Base-by-base conservation (phyloP, 352 stramenopile genomes). In the Thraustochytrium sp. region DNA sequence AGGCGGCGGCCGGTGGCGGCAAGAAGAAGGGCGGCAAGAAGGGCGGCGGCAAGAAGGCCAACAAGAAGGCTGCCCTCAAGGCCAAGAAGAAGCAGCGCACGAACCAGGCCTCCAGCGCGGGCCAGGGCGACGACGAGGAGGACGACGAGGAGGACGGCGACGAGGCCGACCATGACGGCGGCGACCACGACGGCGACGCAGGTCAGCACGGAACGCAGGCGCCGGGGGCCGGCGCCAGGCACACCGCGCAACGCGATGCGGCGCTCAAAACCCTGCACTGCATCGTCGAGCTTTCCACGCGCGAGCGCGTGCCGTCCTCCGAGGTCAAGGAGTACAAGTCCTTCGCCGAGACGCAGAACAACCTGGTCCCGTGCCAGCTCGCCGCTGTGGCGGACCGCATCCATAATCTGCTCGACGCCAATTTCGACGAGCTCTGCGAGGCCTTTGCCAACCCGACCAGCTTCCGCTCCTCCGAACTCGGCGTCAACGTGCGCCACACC, bases 301-400 rank as follows among this genome's bases (percentile, higher is more conserved):
- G 76, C 29, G 40, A 80, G 0, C 8, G 46, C n/a, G 44, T 80
- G 18, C 42, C 68, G 18, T 36, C 31, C 9, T 55, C 68, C 1
- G 68, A 80, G 34, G 34, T 53, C 8, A 46, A 38, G 9, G 68
- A 80, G 68, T 80, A 80, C 46, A 61, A 42, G n/a, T 65, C 68
- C 18, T 80, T 80, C 31, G 68, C 68, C n/a, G 68, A 80, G 68
- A 40, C 68, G 5, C 31, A 55, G 53, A 72, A 64, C 23, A 64
- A 61, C 38, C 8, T 68, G 13, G 48, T 65, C 23, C 44, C 4
- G 16, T 80, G 68, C 42, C 68, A 80, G 53, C 68, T 80, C 4
- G n/a, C 40, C 31, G 4, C 46, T 34, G 76, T 68, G 4, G 34
- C 68, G 37, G 46, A 63, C 31, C 42, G 49, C 8, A 46, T 80